Evolutionary conservation across 371 early-diverging fungal species (phyloP).

Genomic region (Batkoa obscura): DNA sequence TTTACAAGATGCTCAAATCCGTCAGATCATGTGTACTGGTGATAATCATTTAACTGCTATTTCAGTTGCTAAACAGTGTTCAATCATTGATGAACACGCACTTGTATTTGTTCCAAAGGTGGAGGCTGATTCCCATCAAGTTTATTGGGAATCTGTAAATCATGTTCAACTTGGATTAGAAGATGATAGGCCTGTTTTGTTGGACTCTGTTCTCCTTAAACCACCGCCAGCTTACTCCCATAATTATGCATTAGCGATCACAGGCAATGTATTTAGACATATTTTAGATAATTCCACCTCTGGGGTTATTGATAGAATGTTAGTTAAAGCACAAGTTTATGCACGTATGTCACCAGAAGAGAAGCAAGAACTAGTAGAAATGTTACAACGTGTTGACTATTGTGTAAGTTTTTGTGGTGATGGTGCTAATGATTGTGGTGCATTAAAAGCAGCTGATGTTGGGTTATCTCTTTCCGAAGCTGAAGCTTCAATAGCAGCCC

Average conservation of each 20-base stretch:
- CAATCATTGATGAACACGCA: slow-evolving; percentile 35
- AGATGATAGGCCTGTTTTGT: background rate
- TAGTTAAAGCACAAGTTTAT: slow-evolving; percentile 81
- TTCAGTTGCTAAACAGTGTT: slow-evolving; percentile 86
- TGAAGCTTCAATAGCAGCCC: slow-evolving; percentile 95
- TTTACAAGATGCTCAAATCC: slow-evolving; percentile 72
- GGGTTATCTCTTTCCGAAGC: slow-evolving; percentile 95
- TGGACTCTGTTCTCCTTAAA: background rate
- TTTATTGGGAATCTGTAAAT: background rate
- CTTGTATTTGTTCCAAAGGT: slow-evolving; percentile 25
- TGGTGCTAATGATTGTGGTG: slow-evolving; percentile 99
- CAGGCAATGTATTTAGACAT: slow-evolving; percentile 90
- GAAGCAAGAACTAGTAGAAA: slow-evolving; percentile 85
- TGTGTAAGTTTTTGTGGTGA: slow-evolving; percentile 98
- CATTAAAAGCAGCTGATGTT: slow-evolving; percentile 93
- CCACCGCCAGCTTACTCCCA: slow-evolving; percentile 60
- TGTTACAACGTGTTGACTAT: slow-evolving; percentile 72
- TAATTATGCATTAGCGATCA: slow-evolving; percentile 66
- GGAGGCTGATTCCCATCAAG: background rate
- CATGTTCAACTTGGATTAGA: background rate
- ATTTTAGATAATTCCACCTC: slow-evolving; percentile 65
- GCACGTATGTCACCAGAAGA: slow-evolving; percentile 99
- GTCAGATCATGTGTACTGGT: slow-evolving; percentile 97
- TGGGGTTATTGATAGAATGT: slow-evolving; percentile 47
- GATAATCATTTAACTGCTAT: slow-evolving; percentile 97